Evolutionary conservation across 2,329 filamentous ascomycete species (phyloP).

Genomic region (Huntiella decipiens): DNA sequence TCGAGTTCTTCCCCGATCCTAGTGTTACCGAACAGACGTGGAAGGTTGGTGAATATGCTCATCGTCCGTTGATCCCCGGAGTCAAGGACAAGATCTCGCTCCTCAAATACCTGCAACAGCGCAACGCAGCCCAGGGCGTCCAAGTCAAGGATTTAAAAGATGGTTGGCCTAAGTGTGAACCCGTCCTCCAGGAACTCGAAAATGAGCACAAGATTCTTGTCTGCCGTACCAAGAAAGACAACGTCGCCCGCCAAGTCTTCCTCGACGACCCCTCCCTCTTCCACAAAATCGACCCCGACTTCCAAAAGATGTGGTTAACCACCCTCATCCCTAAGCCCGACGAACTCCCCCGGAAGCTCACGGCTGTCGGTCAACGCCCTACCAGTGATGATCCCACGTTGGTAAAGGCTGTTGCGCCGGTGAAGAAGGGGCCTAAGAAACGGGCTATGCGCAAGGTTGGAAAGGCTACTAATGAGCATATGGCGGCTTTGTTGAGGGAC

Average conservation of each 20-base stretch:
- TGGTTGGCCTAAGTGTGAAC: constrained; percentile 75
- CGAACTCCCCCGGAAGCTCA: constrained; percentile 58
- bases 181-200: constrained; percentile 62
- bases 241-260: constrained; percentile 72
- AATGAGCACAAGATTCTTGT: constrained; percentile 62
- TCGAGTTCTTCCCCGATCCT: constrained; percentile 36
- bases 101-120: constrained; percentile 60
- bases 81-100: constrained; percentile 64
- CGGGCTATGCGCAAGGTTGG: constrained; percentile 45
- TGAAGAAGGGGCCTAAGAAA: constrained; percentile 57
- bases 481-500: constrained; percentile 65
- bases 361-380: constrained; percentile 62
- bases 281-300: constrained; percentile 62
- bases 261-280: constrained; percentile 64
- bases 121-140: constrained; percentile 63
- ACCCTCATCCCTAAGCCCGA: constrained; percentile 57
- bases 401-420: constrained; percentile 24
- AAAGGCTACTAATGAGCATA: constrained; percentile 76
- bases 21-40: constrained; percentile 48
- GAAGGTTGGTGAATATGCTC: constrained; percentile 54
- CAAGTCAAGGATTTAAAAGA: constrained; percentile 84
- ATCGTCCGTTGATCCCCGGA: constrained; percentile 61
- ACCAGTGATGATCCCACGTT: constrained; percentile 58
- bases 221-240: constrained; percentile 81
- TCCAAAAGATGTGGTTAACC: constrained; percentile 65